Base-by-base conservation (phyloP, 2,329 filamentous ascomycete species). In the Peltaster fructicola region DNA sequence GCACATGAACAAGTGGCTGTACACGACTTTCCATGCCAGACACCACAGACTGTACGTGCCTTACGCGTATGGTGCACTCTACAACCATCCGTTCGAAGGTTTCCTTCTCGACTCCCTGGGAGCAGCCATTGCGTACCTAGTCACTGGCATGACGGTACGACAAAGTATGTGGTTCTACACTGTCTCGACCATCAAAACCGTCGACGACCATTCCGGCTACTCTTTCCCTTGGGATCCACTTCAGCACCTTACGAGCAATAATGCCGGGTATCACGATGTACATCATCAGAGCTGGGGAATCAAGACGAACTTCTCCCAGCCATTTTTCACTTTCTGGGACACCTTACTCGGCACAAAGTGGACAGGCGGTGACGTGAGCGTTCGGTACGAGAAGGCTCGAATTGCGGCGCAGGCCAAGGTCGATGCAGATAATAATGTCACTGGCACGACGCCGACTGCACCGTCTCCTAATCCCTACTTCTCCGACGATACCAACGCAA, bases 221-320 rank as follows among this genome's bases (percentile, higher is more conserved):
- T 64, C 71, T n/a, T 73, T 98, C 33, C 88, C 88, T 2, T 95
- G 77, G 70, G 88, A 98, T 50, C 85, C 85, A 2, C 61, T 95
- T 26, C 84, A 93, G 61, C 73, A 76, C 46, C 63, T 95, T 32
- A 91, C 84, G 21, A 77, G 77, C 49, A 95, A 98, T 61, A 93
- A 95, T 40, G 85, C 88, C 14, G 75, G 73, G 17, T 98, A 95
- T 53, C 88, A 98, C 47, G 88, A 98, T 46, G 85, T 98, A 30
- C 88, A 98, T 54, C 88, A 98, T 56, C 88, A 98, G 55, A 90
- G 79, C 53, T 95, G 85, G 84, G 88, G 88, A 29, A 92, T 98
- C 63, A 98, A 95, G 65, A 78, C 75, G 36, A 90, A 90, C 55
- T 90, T 50, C 32, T 44, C 40, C 23, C 80, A 90, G 52, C 80